Base-by-base conservation (phyloP, 2,329 filamentous ascomycete genomes). In the Periconia sp. region DNA sequence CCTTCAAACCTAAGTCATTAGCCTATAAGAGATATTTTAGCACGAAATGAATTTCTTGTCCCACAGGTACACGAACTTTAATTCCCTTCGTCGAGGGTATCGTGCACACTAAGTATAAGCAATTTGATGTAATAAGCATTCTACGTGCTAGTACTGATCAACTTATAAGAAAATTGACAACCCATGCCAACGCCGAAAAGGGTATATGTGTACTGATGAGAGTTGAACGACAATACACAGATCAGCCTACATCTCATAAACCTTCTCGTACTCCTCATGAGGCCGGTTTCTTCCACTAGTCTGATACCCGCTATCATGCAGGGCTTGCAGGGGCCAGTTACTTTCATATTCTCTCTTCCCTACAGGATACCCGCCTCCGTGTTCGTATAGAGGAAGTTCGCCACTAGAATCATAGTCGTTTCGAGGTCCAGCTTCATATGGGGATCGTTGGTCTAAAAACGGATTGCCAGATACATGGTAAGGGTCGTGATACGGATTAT, bases 401-500 rank as follows among this genome's bases (percentile, higher is more conserved):
- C 31, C 17, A 21, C 5, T 17, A 21, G 5, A 3, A 4, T 10
- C 31, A n/a, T 19, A 21, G n/a, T 18, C 22, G 10, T 8, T n/a
- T 5, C n/a, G 19, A 35, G 23, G 19, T 15, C 32, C 19, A 15
- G 32, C 18, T 4, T 23, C 11, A 16, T 24, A 22, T 4, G 32
- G 32, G 15, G 32, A 13, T 11, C 8, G 19, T 15, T 19, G 32
- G 21, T 35, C 32, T 3, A 15, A 18, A 13, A 35, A 35, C 4
- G 32, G 32, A 13, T 21, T 24, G 12, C 25, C 32, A 15, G 32
- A 12, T 15, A 13, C 25, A 28, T 28, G 25, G 25, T 28, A n/a
- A 35, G 19, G 19, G 11, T 35, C 17, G 11, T 18, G 29, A 28
- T 45, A 40, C 5, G 42, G 42, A 22, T 40, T 34, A 19, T 19